Evolutionary conservation across 371 early-diverging fungal species (phyloP), one percentile per base, ranked within the genome.

Genomic region (Rhizopus arrhizus): DNA sequence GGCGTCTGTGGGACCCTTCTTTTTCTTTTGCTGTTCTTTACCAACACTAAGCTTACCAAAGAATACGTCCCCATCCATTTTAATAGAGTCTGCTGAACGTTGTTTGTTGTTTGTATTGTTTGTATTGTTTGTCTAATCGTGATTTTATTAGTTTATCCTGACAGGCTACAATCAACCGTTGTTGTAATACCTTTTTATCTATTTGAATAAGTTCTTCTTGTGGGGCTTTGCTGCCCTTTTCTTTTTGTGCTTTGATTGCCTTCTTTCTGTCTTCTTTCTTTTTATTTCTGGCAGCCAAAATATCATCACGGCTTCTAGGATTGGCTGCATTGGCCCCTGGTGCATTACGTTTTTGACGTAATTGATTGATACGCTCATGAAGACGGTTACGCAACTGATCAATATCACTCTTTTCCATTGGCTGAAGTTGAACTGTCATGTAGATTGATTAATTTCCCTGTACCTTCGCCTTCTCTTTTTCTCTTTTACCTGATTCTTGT

Each of bases 41-140:
- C 83, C 88, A 61, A 89, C 80, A 41, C 85, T 83, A 33, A 93
- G 66, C 54, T 88, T 91, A 64, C 91, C 86, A 75, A 92, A 93
- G 52, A 73, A 73, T 3, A 90, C 69, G 56, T 83, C 85, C 15
- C 82, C 84, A 41, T 85, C 83, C 62, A 77, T 82, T 61, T 81
- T 83, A 53, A 83, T 71, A 2, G 84, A 75, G 13, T 76, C 81
- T 52, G 80, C 80, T 8, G 81, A 71, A 31, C 73, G 75, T n/a
- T 63, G 60, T 28, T 52, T 22, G 10, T 5, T 16, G 4, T 7
- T 29, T 48, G 16, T 48, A 22, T 22, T 3, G 57, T 15, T 10
- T 62, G 54, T 9, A 22, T 22, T 3, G 57, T 15, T 10, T 62
- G 54, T 9, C 13, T 58, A 22, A 22, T 12, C 11, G 8, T 6